Base-by-base conservation (phyloP, 2,329 filamentous ascomycete species). In the Tolypocladium pustulatum region DNA sequence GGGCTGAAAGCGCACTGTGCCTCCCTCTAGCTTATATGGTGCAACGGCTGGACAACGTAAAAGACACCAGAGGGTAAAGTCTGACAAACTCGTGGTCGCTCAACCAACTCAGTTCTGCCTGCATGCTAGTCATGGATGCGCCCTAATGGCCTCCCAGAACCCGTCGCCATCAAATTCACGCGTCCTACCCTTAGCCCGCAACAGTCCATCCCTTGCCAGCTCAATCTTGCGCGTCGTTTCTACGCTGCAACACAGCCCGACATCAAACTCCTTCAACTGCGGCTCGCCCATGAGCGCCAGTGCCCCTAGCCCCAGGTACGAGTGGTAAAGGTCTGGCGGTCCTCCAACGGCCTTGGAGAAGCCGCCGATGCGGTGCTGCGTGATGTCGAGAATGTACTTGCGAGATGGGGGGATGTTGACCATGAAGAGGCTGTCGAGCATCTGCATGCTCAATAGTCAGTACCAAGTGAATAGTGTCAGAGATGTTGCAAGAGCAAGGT, bases 221-320 rank as follows among this genome's bases (percentile, higher is more conserved):
- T 76, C 73, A 40, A 87, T 75, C 59, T 78, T 80, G 36, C 71
- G 67, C 13, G 78, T 78, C 0, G 82, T 79, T 13, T 85, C 80
- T 32, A 79, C 74, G 63, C 88, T 91, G 43, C 93, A 83, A 67
- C 91, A 96, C 56, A 97, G 75, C 1, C 82, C 82, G 0, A 88
- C 81, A 70, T 97, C 91, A 55, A 96, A 80, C 25, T 76, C 73
- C 62, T 87, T 88, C 41, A 97, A 70, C 0, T 83, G 83, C 0
- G 80, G 71, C 64, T 96, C 89, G 9, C 84, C 84, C 70, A 91
- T 82, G 20, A 90, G 81, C 0, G 87, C 85, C 43, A 99, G 76
- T 0, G 89, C 87, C 2, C 91, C 89, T 38, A 97, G 81, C 0
- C 91, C 94, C 36, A 97, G 81, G 69, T 92, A 97, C 0, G 89